These are phyloP conservation scores for Epichloe aotearoae DNA, from an alignment of 2,329 filamentous ascomycete species.

Conservation along the genomic window DNA sequence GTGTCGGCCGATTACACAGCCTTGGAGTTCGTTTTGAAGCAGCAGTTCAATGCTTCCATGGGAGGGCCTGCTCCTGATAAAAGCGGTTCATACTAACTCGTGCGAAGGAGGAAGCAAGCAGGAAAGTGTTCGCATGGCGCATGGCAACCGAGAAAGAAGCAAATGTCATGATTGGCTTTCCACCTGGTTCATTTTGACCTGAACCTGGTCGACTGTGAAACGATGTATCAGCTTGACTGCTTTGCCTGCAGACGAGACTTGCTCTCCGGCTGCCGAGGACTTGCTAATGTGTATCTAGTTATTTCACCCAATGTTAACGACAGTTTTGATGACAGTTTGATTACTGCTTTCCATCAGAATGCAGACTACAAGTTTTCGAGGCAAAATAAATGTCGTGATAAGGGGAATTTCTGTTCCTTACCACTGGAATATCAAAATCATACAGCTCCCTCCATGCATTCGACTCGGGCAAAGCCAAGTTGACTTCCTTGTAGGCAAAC, in stretches of 20 bases:
- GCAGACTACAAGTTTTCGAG: too few species aligned
- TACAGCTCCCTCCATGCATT: constrained; percentile 60
- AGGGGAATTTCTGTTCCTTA: constrained; percentile 22
- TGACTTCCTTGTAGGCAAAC: constrained; percentile 57
- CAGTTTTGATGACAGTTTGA: background rate
- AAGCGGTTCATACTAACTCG: constrained; percentile 27
- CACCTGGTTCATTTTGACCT: constrained; percentile 53
- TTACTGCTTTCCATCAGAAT: too few species aligned
- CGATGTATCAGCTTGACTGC: constrained; percentile 67
- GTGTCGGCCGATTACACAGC: constrained; percentile 43
- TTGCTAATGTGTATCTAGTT: constrained; percentile 52
- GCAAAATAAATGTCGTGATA: background rate
- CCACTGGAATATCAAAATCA: constrained; percentile 72
- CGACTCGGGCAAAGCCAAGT: constrained; percentile 51
- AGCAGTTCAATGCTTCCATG: constrained; percentile 33
- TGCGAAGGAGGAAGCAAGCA: background rate
- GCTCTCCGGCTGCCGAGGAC: constrained; percentile 33
- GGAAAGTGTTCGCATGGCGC: too few species aligned
- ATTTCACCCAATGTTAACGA: background rate
- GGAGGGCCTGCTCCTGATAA: constrained; percentile 24
- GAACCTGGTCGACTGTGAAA: constrained; percentile 54
- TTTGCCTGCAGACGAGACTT: constrained; percentile 39
- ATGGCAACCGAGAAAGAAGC: background rate
- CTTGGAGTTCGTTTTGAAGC: constrained; percentile 30
- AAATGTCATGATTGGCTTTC: constrained; percentile 15